Percentiles rank a stretch among this genome's conserved stretches.
These are phyloP conservation scores for Pseudogymnoascus sp. DNA, from an alignment of 2,329 filamentous ascomycete genomes.

Conservation along the genomic window DNA sequence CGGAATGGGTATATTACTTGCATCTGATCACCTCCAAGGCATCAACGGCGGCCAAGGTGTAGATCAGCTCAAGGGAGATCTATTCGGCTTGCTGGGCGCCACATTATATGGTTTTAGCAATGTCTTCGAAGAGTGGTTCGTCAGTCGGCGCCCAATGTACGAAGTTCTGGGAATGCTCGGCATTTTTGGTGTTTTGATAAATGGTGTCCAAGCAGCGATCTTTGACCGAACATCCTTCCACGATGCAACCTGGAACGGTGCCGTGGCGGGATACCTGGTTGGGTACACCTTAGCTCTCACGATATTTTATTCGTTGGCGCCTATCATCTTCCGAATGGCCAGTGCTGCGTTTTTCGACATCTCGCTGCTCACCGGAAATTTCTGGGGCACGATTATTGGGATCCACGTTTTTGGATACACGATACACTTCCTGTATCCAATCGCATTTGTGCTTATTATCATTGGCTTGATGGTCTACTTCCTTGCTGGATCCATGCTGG, in stretches of 20 bases:
- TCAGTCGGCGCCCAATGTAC: constrained; percentile 77
- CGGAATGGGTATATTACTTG: constrained; percentile 79
- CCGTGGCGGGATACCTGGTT: constrained; percentile 72
- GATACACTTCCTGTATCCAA: constrained; percentile 87
- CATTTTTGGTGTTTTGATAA: constrained; percentile 82
- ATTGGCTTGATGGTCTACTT: constrained; percentile 83
- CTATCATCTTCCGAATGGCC: constrained; percentile 80
- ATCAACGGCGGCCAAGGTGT: constrained; percentile 57
- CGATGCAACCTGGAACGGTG: constrained; percentile 53
- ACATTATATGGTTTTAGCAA: constrained; percentile 88
- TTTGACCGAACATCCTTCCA: constrained; percentile 75
- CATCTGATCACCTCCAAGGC: constrained; percentile 76
- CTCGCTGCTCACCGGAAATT: constrained; percentile 84
- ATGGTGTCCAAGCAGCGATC: constrained; percentile 81
- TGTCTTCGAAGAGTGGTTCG: constrained; percentile 89
- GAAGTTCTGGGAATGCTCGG: constrained; percentile 90
- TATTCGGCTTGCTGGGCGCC: constrained; percentile 83
- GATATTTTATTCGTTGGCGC: constrained; percentile 82
- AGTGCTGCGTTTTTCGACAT: constrained; percentile 96
- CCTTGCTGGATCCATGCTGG: constrained; percentile 68
- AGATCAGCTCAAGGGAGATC: constrained; percentile 80
- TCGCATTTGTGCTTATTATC: constrained; percentile 90
- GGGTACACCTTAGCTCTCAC: constrained; percentile 79
- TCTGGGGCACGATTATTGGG: constrained; percentile 94
- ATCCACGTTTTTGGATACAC: constrained; percentile 71